A percentile compares a stretch with the other conserved stretches of the same genome.
These are phyloP conservation scores for Pseudogymnoascus sp. DNA, from an alignment of 2,329 filamentous ascomycete species.

Conservation along the genomic window DNA sequence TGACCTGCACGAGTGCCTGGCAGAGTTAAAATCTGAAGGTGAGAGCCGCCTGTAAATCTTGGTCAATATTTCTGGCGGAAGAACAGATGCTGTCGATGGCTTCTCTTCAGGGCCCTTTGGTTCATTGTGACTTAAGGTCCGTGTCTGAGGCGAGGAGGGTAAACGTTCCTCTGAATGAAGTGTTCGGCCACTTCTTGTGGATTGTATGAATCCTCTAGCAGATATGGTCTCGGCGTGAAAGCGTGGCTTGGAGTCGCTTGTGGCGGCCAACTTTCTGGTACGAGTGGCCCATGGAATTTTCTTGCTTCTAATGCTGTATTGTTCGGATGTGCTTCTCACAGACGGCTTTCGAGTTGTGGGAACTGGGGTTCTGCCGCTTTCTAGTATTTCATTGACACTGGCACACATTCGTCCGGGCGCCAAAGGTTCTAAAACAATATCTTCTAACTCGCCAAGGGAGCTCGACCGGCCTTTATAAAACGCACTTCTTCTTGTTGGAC, in stretches of 20 bases:
- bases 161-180: background rate
- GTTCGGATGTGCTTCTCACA: background rate
- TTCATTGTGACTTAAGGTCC: background rate
- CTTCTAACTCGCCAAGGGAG: conserved; percentile 19
- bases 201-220: background rate
- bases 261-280: background rate
- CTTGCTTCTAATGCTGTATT: background rate
- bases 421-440: conserved; percentile 26
- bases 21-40: conserved; percentile 47
- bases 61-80: conserved; percentile 33
- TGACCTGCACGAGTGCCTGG: conserved; percentile 49
- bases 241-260: background rate
- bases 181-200: background rate
- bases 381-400: conserved; percentile 15
- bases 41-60: conserved; percentile 30
- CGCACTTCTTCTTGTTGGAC: conserved; percentile 16
- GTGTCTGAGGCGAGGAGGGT: background rate
- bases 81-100: background rate
- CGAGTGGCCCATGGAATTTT: background rate
- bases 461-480: background rate
- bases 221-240: background rate
- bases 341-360: background rate
- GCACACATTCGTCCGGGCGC: conserved; percentile 19
- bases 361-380: background rate
- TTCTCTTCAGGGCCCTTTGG: background rate